A percentile compares a stretch with the other conserved stretches of the same genome.
Evolutionary conservation across 129 eudicot species (phyloP).

Genomic region (Flaveria trinervia): DNA sequence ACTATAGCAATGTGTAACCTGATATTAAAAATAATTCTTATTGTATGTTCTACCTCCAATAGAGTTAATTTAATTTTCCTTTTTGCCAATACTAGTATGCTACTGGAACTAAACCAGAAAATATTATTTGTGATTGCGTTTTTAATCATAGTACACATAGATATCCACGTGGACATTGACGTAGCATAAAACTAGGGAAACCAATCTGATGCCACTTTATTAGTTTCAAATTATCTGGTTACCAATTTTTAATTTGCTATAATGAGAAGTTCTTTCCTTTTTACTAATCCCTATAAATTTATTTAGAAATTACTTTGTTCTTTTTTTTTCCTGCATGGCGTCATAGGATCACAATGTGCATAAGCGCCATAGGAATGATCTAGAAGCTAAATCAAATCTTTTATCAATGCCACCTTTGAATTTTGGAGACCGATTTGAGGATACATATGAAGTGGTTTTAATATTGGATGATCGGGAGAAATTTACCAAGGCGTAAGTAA

Average conservation of each 20-base stretch:
- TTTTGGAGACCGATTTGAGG: conserved; percentile 70
- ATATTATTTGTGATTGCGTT: not conserved
- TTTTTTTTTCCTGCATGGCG: conserved; percentile 1
- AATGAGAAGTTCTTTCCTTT: not conserved
- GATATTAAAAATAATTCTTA: not conserved
- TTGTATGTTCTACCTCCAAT: not conserved
- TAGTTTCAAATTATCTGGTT: not conserved
- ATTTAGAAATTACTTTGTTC: not conserved
- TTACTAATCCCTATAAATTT: not conserved
- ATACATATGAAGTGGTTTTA: conserved; percentile 72
- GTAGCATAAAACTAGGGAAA: not conserved
- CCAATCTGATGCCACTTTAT: not conserved
- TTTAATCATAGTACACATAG: not conserved
- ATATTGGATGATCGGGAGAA: conserved; percentile 90
- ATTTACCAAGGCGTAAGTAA: conserved; percentile 67
- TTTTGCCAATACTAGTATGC: not conserved
- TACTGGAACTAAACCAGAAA: not conserved
- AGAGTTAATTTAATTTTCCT: not conserved
- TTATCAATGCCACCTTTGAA: conserved; percentile 74
- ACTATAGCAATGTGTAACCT: not conserved
- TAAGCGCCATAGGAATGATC: conserved; percentile 41
- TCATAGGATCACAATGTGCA: conserved; percentile 42
- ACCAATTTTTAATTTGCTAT: not conserved
- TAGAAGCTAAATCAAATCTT: conserved; percentile 43
- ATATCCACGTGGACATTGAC: not conserved